Conservation (phyloP, 2,329 filamentous ascomycete species). For the Sclerotinia glacialis region DNA sequence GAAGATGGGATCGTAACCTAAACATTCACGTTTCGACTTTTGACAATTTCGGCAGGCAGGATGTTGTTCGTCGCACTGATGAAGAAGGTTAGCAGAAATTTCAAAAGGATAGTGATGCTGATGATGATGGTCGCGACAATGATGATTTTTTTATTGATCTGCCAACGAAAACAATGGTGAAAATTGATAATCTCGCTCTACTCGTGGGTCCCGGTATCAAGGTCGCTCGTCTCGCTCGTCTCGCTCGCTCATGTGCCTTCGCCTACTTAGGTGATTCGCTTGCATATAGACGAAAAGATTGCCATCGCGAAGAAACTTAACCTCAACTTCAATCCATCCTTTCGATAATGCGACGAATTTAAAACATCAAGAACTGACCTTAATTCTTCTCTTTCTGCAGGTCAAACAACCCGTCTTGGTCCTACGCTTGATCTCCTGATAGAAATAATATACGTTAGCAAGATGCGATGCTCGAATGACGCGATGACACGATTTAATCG, state of each 20-base stretch:
- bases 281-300: slow-evolving; percentile 39
- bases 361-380: slow-evolving; percentile 52
- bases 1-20: slow-evolving; percentile 86
- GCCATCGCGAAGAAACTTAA: slow-evolving; percentile 36
- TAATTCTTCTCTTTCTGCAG: slow-evolving; percentile 66
- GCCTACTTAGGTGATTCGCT: slow-evolving; percentile 42
- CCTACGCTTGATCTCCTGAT: slow-evolving; percentile 68
- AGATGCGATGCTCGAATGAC: slow-evolving; percentile 22
- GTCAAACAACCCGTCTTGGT: slow-evolving; percentile 72
- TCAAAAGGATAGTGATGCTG: slow-evolving; percentile 15
- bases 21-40: slow-evolving; percentile 82
- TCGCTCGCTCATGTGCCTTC: slow-evolving; percentile 38
- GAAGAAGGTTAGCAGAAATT: slow-evolving; percentile 25
- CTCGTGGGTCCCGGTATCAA: slow-evolving; percentile 22
- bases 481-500: slow-evolving; percentile 13
- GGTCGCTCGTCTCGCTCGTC: slow-evolving; percentile 27
- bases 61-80: slow-evolving; percentile 91
- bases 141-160: slow-evolving; percentile 11
- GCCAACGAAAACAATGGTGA: slow-evolving; percentile 12
- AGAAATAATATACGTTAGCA: slow-evolving; percentile 32
- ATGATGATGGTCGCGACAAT: slow-evolving; percentile 11
- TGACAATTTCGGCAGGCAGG: slow-evolving; percentile 88
- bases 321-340: slow-evolving; percentile 33
- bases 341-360: slow-evolving; percentile 28
- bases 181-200: slow-evolving; percentile 22